Evolutionary conservation across 495 filamentous ascomycete genomes (phyloP), one percentile per base, ranked within the genome.

Genomic region (Lindgomyces ingoldianus): DNA sequence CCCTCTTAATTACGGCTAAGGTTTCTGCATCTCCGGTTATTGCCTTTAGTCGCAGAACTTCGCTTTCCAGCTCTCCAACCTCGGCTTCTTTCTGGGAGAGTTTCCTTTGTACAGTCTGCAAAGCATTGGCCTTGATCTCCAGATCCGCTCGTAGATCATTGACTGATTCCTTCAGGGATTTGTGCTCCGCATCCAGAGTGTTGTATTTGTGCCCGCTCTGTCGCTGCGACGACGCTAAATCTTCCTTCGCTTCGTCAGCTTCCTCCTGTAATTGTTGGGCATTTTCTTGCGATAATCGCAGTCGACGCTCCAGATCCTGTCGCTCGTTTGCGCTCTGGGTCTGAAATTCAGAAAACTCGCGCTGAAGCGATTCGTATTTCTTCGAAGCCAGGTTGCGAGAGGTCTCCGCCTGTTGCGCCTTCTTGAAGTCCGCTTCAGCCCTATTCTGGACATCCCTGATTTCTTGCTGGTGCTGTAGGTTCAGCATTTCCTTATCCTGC

Each of bases 21-120:
- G 89, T 91, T 66, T 96, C 91, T 0, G 85, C 84, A 75, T 97
- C 94, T 21, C 87, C 92, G 1, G 88, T 89, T 67, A 92, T 88
- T 3, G 91, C 88, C 71, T 90, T 96, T 11, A 93, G 76, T 33
- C 84, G 83, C 54, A 96, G 77, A 27, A 96, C 85, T 41, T 96
- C 91, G 6, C 87, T 86, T 78, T 97, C 91, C 2, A 98, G 73
- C 10, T 85, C 76, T 0, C 86, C 89, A 39, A 89, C 77, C 27
- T 90, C 85, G 1, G 78, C 77, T 71, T 97, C 89, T 44, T 85
- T 84, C 64, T 89, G 79, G 0, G 80, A 76, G 2, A 96, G 73
- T 66, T 83, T 82, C 36, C 87, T 81, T 73, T 96, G 90, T 0
- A 83, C 79, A 10, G 81, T 77, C 49, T 89, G 83, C 11, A 96